Evolutionary conservation across 2,329 filamentous ascomycete genomes (phyloP), one percentile per base, ranked within the genome.

Genomic region (Ophiostoma pallidulum): DNA sequence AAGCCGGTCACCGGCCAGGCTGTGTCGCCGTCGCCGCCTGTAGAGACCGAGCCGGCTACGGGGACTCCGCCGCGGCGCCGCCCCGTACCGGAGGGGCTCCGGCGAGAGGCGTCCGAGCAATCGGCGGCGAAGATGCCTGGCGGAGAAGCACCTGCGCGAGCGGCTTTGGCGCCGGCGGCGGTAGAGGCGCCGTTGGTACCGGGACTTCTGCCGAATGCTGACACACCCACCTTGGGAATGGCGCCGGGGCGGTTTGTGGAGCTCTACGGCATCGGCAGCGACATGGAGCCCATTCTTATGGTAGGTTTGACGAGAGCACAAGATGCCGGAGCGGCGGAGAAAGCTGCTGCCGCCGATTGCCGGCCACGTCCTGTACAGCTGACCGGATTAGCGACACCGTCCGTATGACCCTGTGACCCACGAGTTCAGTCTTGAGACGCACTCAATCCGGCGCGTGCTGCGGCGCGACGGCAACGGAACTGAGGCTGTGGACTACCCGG

Each of bases 221-320:
- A 43, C n/a, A n/a, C 51, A 55, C 37, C 49, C 12, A 58, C 60
- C 19, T 48, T 62, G 43, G 60, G 60, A 4, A 52, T 54, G 38
- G 54, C 54, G 1, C 53, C 54, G 6, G 42, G 51, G 18, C 56
- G 59, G 24, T 63, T 62, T 44, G 57, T 58, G 13, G 60, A 63
- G 54, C 54, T 63, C 6, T 62, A 63, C 48, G 60, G 60, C 13
- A 54, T 63, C 4, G 59, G 60, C 8, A 63, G 60, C 49, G 60
- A 63, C 46, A 62, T 62, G 60, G 60, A 63, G 48, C 60, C 60
- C 16, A 61, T 63, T 20, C 51, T 63, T 41, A 63, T 63, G 50
- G 50, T 40, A 16, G 8, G 37, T 20, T n/a, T 8, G 7, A 9
- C n/a, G n/a, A n/a, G n/a, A 14, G n/a, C 5, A 14, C 7, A 36